These are phyloP conservation scores for Ceratocystis ficicola DNA, from an alignment of 2,329 filamentous ascomycete genomes.

Conservation along the genomic window DNA sequence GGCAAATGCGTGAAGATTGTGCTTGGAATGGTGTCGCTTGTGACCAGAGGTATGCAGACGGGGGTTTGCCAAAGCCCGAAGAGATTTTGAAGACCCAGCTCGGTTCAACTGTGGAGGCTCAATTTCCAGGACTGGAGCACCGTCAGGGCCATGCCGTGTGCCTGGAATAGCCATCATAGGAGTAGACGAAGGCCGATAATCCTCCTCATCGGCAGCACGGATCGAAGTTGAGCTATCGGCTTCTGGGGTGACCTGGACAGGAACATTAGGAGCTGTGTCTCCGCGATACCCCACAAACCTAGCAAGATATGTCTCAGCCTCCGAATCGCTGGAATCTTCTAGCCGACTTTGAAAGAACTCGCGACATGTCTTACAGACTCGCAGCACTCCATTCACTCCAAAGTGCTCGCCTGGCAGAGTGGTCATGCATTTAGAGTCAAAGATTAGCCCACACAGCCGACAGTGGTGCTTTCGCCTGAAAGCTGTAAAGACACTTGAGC, in stretches of 20 bases:
- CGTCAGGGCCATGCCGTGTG: conserved; percentile 67
- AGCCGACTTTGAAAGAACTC: conserved; percentile 72
- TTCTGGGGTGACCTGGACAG: conserved; percentile 10
- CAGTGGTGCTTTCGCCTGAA: conserved; percentile 96
- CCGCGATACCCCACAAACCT: conserved; percentile 24
- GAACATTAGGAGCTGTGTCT: conserved; percentile 15
- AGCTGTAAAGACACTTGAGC: conserved; percentile 78
- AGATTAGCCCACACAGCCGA: conserved; percentile 92
- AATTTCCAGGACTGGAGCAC: conserved; percentile 78
- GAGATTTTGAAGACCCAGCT: conserved; percentile 85
- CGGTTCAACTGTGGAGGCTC: conserved; percentile 71
- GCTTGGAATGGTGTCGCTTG: conserved; percentile 75
- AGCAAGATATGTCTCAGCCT: conserved; percentile 55
- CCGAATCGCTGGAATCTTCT: conserved; percentile 69
- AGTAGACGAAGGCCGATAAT: conserved; percentile 45
- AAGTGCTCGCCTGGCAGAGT: conserved; percentile 82
- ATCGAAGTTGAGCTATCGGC: conserved; percentile 12
- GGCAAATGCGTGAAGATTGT: conserved; percentile 41
- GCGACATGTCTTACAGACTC: conserved; percentile 88
- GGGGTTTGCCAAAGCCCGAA: conserved; percentile 58
- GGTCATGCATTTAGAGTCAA: conserved; percentile 89
- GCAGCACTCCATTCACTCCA: conserved; percentile 68
- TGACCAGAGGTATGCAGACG: conserved; percentile 70
- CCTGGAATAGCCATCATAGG: conserved; percentile 61
- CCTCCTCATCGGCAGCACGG: conserved; percentile 31